Evolutionary conservation across 768 basidiomycete genomes (phyloP).

Genomic region (Leccinum olivaceopallidum): DNA sequence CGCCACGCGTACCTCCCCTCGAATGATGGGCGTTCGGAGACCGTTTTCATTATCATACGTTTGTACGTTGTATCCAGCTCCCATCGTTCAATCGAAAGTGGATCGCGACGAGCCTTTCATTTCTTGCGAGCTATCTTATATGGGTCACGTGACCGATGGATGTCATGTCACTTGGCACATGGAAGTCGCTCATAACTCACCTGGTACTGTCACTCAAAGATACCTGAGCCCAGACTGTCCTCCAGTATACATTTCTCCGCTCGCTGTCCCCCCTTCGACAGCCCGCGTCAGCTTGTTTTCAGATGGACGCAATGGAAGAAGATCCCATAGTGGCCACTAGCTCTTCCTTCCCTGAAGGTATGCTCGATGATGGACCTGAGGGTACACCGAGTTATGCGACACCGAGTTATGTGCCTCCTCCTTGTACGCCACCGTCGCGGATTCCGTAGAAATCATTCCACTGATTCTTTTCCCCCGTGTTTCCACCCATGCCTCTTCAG

Average conservation of each 20-base stretch:
- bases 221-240: conserved; percentile 17
- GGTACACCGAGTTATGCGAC: conserved; percentile 14
- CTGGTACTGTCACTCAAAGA: conserved; percentile 24
- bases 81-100: conserved; percentile 2
- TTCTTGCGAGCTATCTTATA: neutral
- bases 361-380: conserved; percentile 20
- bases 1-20: neutral
- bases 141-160: conserved; percentile 22
- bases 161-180: conserved; percentile 1
- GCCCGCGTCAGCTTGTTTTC: neutral
- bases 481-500: conserved; percentile 12
- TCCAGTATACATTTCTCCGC: conserved; percentile 5
- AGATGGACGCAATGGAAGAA: conserved; percentile 38
- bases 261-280: neutral
- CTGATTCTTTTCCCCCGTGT: conserved; percentile 13
- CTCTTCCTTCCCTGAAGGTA: conserved; percentile 23
- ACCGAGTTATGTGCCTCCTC: conserved; percentile 15
- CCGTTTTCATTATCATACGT: conserved; percentile 2
- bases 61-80: conserved; percentile 9
- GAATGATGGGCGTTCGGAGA: conserved; percentile 4
- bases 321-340: conserved; percentile 29
- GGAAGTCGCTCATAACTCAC: conserved; percentile 6
- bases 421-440: conserved; percentile 20
- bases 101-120: neutral
- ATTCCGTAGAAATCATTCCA: neutral